Percentiles rank a stretch among this genome's conserved stretches.
Conservation (phyloP, 2,329 filamentous ascomycete genomes). For the Fusarium sulawesiense region DNA sequence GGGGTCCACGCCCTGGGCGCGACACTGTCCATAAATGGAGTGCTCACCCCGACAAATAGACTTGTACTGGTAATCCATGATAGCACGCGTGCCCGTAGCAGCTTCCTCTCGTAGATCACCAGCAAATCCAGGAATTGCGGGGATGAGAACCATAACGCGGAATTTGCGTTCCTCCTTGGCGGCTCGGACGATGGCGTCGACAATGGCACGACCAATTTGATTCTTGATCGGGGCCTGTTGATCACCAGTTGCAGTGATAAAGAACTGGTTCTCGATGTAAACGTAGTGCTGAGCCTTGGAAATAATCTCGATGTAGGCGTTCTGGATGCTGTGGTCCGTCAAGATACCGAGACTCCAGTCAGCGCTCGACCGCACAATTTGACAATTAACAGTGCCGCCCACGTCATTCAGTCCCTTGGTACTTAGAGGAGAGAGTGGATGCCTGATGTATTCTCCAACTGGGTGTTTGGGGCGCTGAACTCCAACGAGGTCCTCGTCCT, state of each 20-base stretch:
- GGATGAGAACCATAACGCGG: constrained; percentile 88
- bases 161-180: constrained; percentile 88
- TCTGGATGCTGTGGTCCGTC: constrained; percentile 86
- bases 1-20: constrained; percentile 79
- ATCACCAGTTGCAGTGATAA: constrained; percentile 94
- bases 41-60: constrained; percentile 92
- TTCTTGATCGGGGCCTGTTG: constrained; percentile 88
- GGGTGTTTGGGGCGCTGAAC: constrained; percentile 92
- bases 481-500: constrained; percentile 85
- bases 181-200: constrained; percentile 87
- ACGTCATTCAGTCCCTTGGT: constrained; percentile 72
- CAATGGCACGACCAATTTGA: constrained; percentile 86
- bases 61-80: constrained; percentile 99
- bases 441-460: constrained; percentile 85
- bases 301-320: constrained; percentile 87
- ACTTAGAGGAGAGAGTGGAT: constrained; percentile 77
- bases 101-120: constrained; percentile 87
- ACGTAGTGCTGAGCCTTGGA: constrained; percentile 89
- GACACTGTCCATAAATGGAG: constrained; percentile 86
- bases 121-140: constrained; percentile 92
- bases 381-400: constrained; percentile 84
- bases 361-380: constrained; percentile 87
- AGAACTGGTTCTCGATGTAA: constrained; percentile 99
- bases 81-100: constrained; percentile 87
- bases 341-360: constrained; percentile 96